Evolutionary conservation across 192 early-diverging fungal species (phyloP).

Genomic region (Backusella circina): DNA sequence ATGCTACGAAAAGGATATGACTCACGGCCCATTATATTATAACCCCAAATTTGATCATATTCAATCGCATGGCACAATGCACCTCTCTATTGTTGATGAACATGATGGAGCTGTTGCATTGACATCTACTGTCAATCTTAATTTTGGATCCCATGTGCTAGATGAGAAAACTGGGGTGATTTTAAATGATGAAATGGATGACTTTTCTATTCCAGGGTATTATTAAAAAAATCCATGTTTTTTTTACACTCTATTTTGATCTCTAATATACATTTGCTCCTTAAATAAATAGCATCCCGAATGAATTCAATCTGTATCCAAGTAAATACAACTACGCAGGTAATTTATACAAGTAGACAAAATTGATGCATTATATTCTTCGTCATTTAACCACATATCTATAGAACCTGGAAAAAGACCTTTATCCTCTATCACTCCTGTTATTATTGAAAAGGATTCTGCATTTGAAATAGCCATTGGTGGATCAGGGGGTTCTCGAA

Average conservation of each 20-base stretch:
- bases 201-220: conserved; percentile 75
- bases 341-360: neutral
- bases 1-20: conserved; percentile 31
- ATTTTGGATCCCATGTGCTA: conserved; percentile 86
- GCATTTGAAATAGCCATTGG: conserved; percentile 75
- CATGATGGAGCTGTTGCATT: conserved; percentile 74
- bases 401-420: conserved; percentile 82
- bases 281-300: conserved; percentile 38
- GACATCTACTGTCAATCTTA: conserved; percentile 86
- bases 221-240: neutral
- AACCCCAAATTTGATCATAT: conserved; percentile 70
- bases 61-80: conserved; percentile 89
- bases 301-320: conserved; percentile 77
- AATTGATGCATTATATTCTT: neutral
- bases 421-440: conserved; percentile 64
- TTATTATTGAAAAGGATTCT: conserved; percentile 58
- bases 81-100: conserved; percentile 76
- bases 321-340: conserved; percentile 78
- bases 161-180: conserved; percentile 85
- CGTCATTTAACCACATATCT: neutral
- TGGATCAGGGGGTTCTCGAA: conserved; percentile 85
- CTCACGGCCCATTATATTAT: conserved; percentile 71
- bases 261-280: neutral
- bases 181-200: conserved; percentile 95
- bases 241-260: neutral